phyloP scores from a whole-genome alignment of 202 grass and related monocot genomes.

The Setaria viridis region DNA sequence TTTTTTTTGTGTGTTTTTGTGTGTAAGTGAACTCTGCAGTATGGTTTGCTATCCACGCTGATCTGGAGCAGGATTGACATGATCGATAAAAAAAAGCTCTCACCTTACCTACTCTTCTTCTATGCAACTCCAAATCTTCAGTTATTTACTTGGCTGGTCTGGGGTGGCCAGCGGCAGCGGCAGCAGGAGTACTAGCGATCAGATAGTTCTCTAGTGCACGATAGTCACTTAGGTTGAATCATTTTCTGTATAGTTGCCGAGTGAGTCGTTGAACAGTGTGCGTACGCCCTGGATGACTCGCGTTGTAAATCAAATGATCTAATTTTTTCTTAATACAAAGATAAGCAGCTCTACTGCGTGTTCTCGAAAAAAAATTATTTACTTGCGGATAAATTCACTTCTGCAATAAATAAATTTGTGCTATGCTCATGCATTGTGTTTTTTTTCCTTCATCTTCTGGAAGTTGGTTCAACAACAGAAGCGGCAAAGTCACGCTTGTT shows the following conservation, averaged over 20 bases:
- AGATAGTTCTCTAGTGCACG: too few relatives aligned
- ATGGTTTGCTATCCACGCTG: neutral
- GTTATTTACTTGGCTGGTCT: neutral
- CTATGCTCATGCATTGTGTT: neutral
- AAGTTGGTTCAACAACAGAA: constrained; percentile 9
- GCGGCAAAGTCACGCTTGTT: constrained; percentile 19
- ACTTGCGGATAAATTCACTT: neutral
- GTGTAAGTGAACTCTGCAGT: neutral
- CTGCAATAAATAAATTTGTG: neutral
- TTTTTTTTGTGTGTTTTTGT: neutral
- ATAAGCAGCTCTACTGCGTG: too few relatives aligned
- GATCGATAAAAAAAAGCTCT: neutral
- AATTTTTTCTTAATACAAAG: too few relatives aligned
- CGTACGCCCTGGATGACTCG: too few relatives aligned
- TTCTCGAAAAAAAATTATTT: too few relatives aligned
- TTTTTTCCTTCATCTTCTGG: neutral
- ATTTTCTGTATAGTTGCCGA: too few relatives aligned
- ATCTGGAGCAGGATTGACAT: neutral
- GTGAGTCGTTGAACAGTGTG: too few relatives aligned
- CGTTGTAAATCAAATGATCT: too few relatives aligned
- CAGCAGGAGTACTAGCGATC: too few relatives aligned
- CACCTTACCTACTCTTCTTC: neutral
- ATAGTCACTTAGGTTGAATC: too few relatives aligned
- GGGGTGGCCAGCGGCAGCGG: too few relatives aligned
- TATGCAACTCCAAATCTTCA: neutral